A percentile compares a stretch with the other conserved stretches of the same genome.
Conservation (phyloP, 1,284 basidiomycete species). For the Ceratorhiza oryzae-sativae region DNA sequence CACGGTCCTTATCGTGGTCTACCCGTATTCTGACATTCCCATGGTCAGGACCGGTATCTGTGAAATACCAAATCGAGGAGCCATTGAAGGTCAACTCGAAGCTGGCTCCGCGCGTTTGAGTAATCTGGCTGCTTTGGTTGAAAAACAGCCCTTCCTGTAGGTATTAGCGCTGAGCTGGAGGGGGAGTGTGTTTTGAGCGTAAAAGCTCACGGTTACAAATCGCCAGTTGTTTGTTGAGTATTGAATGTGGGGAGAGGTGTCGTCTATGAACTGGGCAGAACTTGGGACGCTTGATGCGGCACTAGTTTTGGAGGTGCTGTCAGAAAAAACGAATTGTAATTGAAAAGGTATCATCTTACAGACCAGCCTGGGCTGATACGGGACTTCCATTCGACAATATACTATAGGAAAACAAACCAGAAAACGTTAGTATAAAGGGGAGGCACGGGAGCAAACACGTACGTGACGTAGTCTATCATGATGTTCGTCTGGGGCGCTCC, state of each 20-base stretch:
- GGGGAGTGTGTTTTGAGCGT: not conserved
- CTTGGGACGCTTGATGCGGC: slow-evolving; percentile 9
- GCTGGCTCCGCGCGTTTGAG: slow-evolving; percentile 25
- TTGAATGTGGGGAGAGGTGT: not conserved
- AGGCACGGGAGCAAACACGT: not conserved
- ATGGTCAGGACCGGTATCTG: slow-evolving; percentile 13
- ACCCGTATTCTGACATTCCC: slow-evolving; percentile 9
- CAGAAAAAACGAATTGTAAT: too few species aligned
- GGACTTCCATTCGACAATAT: not conserved
- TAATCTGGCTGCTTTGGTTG: not conserved
- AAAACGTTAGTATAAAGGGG: not conserved
- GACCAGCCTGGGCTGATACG: not conserved
- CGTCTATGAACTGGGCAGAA: not conserved
- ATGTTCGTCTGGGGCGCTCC: slow-evolving; percentile 1
- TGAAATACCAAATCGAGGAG: slow-evolving; percentile 25
- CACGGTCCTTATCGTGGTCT: slow-evolving; percentile 3
- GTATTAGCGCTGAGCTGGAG: not conserved
- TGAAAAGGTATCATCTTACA: not conserved
- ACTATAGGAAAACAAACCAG: not conserved
- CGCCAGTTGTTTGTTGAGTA: slow-evolving; percentile 11
- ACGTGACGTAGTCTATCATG: slow-evolving; percentile 35
- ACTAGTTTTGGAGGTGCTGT: not conserved
- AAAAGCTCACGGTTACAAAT: not conserved
- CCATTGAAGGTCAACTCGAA: slow-evolving; percentile 22
- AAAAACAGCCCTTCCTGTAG: slow-evolving; percentile 26